These are phyloP conservation scores for Madurella mycetomatis DNA, from an alignment of 2,329 filamentous ascomycete species.

Conservation along the genomic window DNA sequence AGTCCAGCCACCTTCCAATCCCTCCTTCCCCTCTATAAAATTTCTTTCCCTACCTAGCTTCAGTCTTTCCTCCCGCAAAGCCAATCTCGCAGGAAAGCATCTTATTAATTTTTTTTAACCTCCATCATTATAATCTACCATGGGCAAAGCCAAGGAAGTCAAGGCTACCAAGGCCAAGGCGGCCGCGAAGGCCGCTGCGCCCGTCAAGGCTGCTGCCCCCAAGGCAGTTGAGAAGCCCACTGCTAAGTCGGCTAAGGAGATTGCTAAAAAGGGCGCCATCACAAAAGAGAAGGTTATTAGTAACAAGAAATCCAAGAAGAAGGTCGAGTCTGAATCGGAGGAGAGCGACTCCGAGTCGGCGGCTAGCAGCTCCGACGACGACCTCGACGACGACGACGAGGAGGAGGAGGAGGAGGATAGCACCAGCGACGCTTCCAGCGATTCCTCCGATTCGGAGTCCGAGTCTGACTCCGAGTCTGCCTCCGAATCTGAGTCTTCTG, in stretches of 20 bases:
- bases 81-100: slow-evolving; percentile 14
- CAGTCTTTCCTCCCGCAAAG: slow-evolving; percentile 13
- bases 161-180: slow-evolving; percentile 51
- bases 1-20: slow-evolving; percentile 14
- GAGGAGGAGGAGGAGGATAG: slow-evolving; percentile 22
- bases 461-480: slow-evolving; percentile 31
- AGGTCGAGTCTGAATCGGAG: slow-evolving; percentile 28
- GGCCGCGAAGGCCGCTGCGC: slow-evolving; percentile 41
- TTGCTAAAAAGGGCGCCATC: slow-evolving; percentile 30
- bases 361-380: slow-evolving; percentile 30
- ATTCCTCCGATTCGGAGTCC: slow-evolving; percentile 27
- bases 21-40: slow-evolving; percentile 1
- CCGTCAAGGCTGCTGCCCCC: slow-evolving; percentile 55
- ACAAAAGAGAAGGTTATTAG: slow-evolving; percentile 19
- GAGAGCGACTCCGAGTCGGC: slow-evolving; percentile 25
- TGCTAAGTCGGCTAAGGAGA: slow-evolving; percentile 43
- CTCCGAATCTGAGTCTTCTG: slow-evolving; percentile 28
- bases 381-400: too few relatives aligned
- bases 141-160: slow-evolving; percentile 64
- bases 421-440: too few relatives aligned
- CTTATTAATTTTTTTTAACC: slow-evolving; percentile 19
- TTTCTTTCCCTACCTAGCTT: slow-evolving; percentile 3
- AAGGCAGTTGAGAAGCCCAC: slow-evolving; percentile 63
- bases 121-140: slow-evolving; percentile 34
- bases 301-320: slow-evolving; percentile 30